Evolutionary conservation across 805 yeast genomes (phyloP), one percentile per base, ranked within the genome.

Genomic region (Pichia nanzhaoensis): DNA sequence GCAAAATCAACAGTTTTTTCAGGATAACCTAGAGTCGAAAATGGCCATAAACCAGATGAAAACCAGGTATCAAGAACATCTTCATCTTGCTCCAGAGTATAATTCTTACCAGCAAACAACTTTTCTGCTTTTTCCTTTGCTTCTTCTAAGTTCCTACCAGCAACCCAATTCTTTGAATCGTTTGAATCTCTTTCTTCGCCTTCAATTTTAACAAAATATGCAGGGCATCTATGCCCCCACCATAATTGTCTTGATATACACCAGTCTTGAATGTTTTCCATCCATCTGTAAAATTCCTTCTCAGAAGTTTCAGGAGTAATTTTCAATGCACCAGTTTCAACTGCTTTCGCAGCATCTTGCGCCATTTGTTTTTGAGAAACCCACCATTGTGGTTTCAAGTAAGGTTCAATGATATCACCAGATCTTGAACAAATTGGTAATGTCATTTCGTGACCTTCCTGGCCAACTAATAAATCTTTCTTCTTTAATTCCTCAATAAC

Each of bases 351-450:
- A 46, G 96, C 96, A 49, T 76, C 88, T 53, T 74, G 71, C 42
- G 98, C 99, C 85, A 88, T 85, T 46, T 81, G 85, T 58, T 74
- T 75, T 70, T 90, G 96, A 50, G 86, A 71, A 54, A 93, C 97
- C 97, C 97, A 93, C 99, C 99, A 93, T 73, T 93, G 99, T 50
- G 99, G 99, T 71, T 93, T 93, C 70, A 93, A 75, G 60, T 87
- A 73, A 44, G 99, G 99, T 73, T 93, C 99, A 59, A 93, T 90
- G 52, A 93, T 73, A 68, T 93, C 99, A 55, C 97, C 97, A 24
- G 97, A 88, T 78, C 97, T 84, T 35, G 93, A 86, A 70, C 99
- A 93, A 43, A 77, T 68, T 55, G 99, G 99, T 51, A 93, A 80
- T 20, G 89, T 76, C 99, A 93, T 93, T 67, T 93, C 95, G 63